A percentile compares a stretch with the other conserved stretches of the same genome.
Evolutionary conservation across 805 yeast genomes (phyloP).

Genomic region (Schizosaccharomyces lindneri): DNA sequence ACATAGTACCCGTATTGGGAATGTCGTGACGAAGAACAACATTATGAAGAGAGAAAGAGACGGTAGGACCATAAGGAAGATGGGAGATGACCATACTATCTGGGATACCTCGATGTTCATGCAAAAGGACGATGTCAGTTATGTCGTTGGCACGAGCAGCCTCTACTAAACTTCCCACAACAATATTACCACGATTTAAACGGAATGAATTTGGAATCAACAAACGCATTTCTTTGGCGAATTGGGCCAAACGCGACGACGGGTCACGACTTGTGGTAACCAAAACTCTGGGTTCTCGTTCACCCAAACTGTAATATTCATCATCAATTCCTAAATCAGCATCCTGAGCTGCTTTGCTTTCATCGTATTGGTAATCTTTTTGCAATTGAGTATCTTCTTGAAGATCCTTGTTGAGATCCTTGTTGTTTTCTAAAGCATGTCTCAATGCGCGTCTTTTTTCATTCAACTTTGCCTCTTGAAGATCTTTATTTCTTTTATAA

Average conservation of each 20-base stretch:
- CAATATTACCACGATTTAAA: constrained; percentile 77
- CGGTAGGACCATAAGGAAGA: constrained; percentile 96
- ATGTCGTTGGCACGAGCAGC: constrained; percentile 63
- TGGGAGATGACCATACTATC: constrained; percentile 79
- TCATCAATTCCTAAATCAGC: constrained; percentile 46
- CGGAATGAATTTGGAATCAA: constrained; percentile 75
- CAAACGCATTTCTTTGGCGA: constrained; percentile 72
- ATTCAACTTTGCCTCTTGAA: constrained; percentile 66
- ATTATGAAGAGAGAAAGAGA: constrained; percentile 78
- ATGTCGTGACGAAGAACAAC: constrained; percentile 87
- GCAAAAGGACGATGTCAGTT: constrained; percentile 63
- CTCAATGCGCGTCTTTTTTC: constrained; percentile 70
- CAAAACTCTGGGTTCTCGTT: constrained; percentile 69
- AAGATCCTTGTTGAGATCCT: constrained; percentile 66
- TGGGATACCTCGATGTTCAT: constrained; percentile 96
- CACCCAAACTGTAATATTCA: constrained; percentile 75
- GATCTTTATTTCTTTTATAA: constrained; percentile 65
- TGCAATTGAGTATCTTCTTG: constrained; percentile 70
- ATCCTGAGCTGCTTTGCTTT: constrained; percentile 25
- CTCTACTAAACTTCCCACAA: constrained; percentile 59
- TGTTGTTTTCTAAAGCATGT: constrained; percentile 76
- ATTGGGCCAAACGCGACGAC: constrained; percentile 59
- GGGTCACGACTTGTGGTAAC: constrained; percentile 91
- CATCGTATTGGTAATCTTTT: constrained; percentile 66
- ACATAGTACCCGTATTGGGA: constrained; percentile 57